Evolutionary conservation across 306 rosid species (phyloP).

Genomic region (Dalbergia cochinchinensis): DNA sequence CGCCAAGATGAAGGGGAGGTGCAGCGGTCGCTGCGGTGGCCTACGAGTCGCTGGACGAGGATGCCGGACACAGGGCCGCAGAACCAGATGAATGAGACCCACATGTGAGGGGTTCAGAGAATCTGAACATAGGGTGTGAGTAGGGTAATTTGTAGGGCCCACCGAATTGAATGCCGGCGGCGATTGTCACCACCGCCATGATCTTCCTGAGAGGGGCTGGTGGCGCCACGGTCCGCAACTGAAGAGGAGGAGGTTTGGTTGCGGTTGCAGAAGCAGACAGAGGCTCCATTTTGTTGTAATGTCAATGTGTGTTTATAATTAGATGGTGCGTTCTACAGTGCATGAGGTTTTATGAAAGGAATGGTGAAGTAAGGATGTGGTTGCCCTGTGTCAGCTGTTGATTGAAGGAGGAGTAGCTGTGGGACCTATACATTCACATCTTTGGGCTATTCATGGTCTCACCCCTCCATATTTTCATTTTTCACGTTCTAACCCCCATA

Average conservation of each 20-base stretch:
- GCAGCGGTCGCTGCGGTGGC: slow-evolving; percentile 72
- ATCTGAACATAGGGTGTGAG: slow-evolving; percentile 74
- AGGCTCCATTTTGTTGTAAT: neutral
- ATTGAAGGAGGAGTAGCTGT: no score
- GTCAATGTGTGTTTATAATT: no score
- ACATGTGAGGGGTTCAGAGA: slow-evolving; percentile 66
- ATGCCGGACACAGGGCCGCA: slow-evolving; percentile 81
- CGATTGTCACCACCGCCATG: slow-evolving; percentile 62
- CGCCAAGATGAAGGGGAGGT: slow-evolving; percentile 65
- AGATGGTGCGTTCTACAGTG: no score
- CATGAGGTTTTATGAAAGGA: no score
- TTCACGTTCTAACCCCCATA: no score
- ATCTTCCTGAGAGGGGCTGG: slow-evolving; percentile 45
- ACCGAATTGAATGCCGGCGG: slow-evolving; percentile 73
- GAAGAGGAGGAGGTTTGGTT: slow-evolving; percentile 32
- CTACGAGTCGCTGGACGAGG: slow-evolving; percentile 70
- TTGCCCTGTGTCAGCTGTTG: no score
- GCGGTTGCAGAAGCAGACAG: neutral
- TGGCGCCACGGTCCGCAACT: neutral
- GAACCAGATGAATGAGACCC: slow-evolving; percentile 77
- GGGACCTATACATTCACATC: no score
- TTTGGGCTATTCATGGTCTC: no score
- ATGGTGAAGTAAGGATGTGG: no score
- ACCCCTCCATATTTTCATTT: no score
- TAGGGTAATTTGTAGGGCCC: slow-evolving; percentile 75